Percentiles rank a stretch among this genome's conserved stretches.
Conservation (phyloP, 129 eudicot species). For the Chrysanthemum seticuspe region DNA sequence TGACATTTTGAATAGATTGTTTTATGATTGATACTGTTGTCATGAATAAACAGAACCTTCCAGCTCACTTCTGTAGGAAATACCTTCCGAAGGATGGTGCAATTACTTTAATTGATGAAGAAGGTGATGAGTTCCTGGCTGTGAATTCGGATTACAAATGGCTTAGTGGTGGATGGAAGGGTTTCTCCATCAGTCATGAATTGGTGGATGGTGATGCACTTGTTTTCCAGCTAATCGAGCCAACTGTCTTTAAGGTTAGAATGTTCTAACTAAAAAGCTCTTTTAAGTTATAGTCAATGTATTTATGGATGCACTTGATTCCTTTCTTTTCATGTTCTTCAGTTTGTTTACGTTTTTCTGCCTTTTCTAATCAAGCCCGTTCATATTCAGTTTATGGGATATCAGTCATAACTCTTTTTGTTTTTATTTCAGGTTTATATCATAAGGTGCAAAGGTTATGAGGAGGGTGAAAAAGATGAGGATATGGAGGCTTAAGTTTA, state of each 20-base stretch:
- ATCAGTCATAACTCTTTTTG: neutral
- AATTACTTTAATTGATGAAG: constrained; percentile 66
- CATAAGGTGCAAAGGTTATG: no score
- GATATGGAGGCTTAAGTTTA: no score
- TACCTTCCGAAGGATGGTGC: constrained; percentile 57
- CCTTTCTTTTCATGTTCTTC: no score
- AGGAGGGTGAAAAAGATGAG: no score
- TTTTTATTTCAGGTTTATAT: neutral
- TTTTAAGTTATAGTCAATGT: no score
- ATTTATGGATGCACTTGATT: no score
- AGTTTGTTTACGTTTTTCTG: neutral
- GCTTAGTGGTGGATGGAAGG: constrained; percentile 85
- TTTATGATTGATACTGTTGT: constrained; percentile 4
- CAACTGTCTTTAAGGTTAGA: constrained; percentile 54
- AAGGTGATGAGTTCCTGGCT: constrained; percentile 51
- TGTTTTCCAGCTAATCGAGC: constrained; percentile 56
- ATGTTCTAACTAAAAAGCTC: no score
- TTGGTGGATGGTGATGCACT: constrained; percentile 85
- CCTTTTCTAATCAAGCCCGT: neutral
- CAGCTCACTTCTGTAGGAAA: constrained; percentile 51
- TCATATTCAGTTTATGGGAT: neutral
- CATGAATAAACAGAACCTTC: constrained; percentile 56
- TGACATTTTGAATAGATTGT: neutral
- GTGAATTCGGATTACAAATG: no score
- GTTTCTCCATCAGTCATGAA: constrained; percentile 64